phyloP scores from a whole-genome alignment of 179 eudicot genomes.

The Beta macrorhiza region DNA sequence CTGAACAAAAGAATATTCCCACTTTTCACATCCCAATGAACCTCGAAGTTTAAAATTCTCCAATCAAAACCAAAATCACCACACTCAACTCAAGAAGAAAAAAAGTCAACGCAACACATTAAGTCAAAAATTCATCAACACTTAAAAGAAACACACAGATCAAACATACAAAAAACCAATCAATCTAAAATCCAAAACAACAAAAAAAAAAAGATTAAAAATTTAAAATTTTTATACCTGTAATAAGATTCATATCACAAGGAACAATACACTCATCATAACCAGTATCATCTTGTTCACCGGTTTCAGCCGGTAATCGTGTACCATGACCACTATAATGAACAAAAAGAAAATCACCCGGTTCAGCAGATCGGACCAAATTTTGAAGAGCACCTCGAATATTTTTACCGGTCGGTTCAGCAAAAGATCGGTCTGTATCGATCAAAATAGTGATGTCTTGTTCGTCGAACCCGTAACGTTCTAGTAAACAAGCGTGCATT shows the following conservation, averaged over 20 bases:
- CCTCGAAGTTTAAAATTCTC: not conserved
- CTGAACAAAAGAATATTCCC: not conserved
- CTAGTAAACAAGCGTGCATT: conserved; percentile 29
- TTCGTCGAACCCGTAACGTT: conserved; percentile 51
- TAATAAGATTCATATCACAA: conserved; percentile 69
- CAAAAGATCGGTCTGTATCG: conserved; percentile 51
- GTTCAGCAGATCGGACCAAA: conserved; percentile 47
- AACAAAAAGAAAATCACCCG: conserved; percentile 65
- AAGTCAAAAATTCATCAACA: not conserved
- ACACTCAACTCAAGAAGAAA: not conserved
- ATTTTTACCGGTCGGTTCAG: conserved; percentile 64
- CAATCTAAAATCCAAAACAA: not conserved
- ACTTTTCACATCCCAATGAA: not conserved
- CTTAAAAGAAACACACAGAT: not conserved
- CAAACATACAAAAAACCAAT: not conserved
- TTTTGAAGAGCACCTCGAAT: conserved; percentile 47
- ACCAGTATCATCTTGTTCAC: conserved; percentile 82
- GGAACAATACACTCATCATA: conserved; percentile 93
- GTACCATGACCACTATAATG: conserved; percentile 95
- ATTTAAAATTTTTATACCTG: conserved; percentile 32
- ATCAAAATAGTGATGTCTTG: conserved; percentile 55
- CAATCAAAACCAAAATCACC: not conserved
- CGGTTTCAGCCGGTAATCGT: conserved; percentile 87
- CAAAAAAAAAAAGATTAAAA: not conserved
- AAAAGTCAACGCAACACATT: not conserved